Evolutionary conservation across 495 filamentous ascomycete species (phyloP), one percentile per base, ranked within the genome.

Genomic region (Aspergillus panamensis): DNA sequence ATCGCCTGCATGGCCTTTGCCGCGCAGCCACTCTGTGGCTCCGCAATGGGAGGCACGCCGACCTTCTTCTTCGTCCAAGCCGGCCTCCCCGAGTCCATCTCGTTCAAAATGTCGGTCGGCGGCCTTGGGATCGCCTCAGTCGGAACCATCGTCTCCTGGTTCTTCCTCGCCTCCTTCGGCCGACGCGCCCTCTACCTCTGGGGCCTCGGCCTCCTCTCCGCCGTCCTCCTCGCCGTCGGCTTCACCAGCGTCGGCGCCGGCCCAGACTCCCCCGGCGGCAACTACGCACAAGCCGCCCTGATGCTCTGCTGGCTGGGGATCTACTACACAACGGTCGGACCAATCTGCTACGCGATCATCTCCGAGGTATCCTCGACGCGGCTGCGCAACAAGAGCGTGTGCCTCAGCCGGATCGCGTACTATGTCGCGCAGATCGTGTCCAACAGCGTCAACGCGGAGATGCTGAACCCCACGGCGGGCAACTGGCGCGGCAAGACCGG

Each of bases 41-140:
- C 64, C 66, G 20, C 14, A 9, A 66, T 65, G 30, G 60, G 65
- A 54, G 65, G 51, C 54, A 65, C 71, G 30, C 62, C 66, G 5
- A 69, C 76, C n/a, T 71, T 66, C 21, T 69, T 75, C 50, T 80
- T 76, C 56, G 73, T 83, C 55, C 79, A 85, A 50, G 87, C 87
- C 1, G 87, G 87, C 0, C 74, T 90, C 2, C 55, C 70, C 48
- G 64, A 74, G 8, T 66, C 74, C 8, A 75, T 79, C 44, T 80
- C 87, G 0, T 89, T 87, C 60, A 74, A 79, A 39, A 82, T 91
- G 65, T 80, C 82, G 29, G 67, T 89, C 8, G 85, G 85, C 3
- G 79, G 85, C 62, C 85, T 85, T 47, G 83, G 74, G 3, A 79
- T 91, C n/a, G 87, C 85, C 58, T 79, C 84, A 55, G 68, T 81